Evolutionary conservation across 495 filamentous ascomycete species (phyloP), one percentile per base, ranked within the genome.

Genomic region (Lophium mytilinum): DNA sequence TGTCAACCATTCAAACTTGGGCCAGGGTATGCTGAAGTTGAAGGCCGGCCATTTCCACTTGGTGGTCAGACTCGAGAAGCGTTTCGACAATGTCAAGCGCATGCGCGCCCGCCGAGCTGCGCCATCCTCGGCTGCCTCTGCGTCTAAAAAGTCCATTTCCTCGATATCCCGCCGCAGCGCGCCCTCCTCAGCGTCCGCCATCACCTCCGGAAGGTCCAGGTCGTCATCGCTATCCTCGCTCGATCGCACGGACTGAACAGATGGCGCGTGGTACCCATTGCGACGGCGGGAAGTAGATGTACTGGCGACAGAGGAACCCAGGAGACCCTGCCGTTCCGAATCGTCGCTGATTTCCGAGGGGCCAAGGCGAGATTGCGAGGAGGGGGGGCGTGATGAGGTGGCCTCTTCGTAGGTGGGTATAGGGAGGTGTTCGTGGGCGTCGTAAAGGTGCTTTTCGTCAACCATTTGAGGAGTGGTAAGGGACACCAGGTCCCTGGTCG

Each of bases 361-460:
- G 56, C 74, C 78, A 36, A 86, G 78, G 57, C 85, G 79, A 4
- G 82, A 83, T 59, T 81, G 82, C 51, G 69, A 67, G 40, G 84
- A 85, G 39, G 74, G 72, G 15, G 83, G 78, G 43, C 78, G 79
- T 19, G 80, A 82, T 37, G 77, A 79, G 55, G 73, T 83, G 52
- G 93, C 90, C 75, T 98, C 93, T 70, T 96, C 92, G 78, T 98
- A 98, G 39, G 86, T 84, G 9, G 92, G 92, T 71, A 97, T 96
- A 17, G 93, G 91, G 53, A 89, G 79, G 49, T 78, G 69, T 64
- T 84, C 80, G 71, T 85, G 84, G 19, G 74, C 67, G 19, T 80
- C 59, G 58, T 67, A 66, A 41, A 52, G 49, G 55, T 66, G 63
- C 53, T 66, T 66, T 54, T 66, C 63, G 58, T 66, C 63, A 24